Evolutionary conservation across 2,329 filamentous ascomycete species (phyloP), one percentile per base, ranked within the genome.

Genomic region (Dryadomyces quercus-mongolicae): DNA sequence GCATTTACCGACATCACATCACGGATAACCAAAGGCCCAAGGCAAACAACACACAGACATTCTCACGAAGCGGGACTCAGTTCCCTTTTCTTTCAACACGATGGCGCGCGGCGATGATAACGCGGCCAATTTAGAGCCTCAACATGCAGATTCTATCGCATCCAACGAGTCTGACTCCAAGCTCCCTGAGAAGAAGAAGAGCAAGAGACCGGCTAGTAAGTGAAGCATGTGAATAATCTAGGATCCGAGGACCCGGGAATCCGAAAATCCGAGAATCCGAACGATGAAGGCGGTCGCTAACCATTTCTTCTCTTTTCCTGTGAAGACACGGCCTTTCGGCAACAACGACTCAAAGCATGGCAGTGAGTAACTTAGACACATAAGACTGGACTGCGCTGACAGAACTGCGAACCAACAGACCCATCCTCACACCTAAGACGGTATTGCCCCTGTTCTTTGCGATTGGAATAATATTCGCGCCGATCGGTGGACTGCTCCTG

Each of bases 281-380:
- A 31, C 25, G 15, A 18, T 9, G 15, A 25, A 20, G 9, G 4
- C n/a, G 13, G 21, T 44, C n/a, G 48, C 34, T 49, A 18, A 54
- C 51, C 36, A 60, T 46, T 18, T 38, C 5, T 6, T 25, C 22
- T 25, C 31, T 16, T 13, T 25, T 8, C 31, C 12, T 31, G n/a
- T 15, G 47, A 40, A 95, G 89, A 97, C 73, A 97, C 92, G 56
- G 93, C 93, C 12, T 98, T 97, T 68, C 82, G 93, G 63, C 93
- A 98, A 68, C 93, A 98, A 71, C 84, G 93, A 67, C 73, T 98
- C 70, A 96, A 97, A 73, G 93, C 93, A 74, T 98, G 93, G 93
- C 93, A 98, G 86, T 94, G 76, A 71, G 89, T 80, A 45, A 48
- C 61, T 8, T 31, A 5, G 4, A 31, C 4, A 4, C 8, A 31